Percentiles rank a stretch among this genome's conserved stretches.
These are phyloP conservation scores for Coffea eugenioides DNA, from an alignment of 257 asterid genomes.

Conservation along the genomic window DNA sequence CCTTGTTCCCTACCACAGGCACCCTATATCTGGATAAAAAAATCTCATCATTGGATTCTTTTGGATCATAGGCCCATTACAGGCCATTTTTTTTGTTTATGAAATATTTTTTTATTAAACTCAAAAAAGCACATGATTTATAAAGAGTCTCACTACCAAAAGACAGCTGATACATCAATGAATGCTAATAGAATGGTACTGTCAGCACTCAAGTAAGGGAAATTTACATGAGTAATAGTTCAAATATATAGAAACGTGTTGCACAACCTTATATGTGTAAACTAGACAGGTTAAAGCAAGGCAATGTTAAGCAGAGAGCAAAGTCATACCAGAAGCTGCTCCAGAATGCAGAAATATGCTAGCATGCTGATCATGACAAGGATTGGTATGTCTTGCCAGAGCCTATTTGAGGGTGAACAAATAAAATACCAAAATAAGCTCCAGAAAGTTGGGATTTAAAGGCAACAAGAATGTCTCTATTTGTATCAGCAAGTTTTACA, in stretches of 20 bases:
- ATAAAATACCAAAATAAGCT: conserved; percentile 9
- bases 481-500: neutral
- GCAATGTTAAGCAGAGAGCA: conserved; percentile 17
- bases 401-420: conserved; percentile 45
- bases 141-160: neutral
- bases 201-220: neutral
- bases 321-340: conserved; percentile 87
- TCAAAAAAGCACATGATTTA: neutral
- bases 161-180: neutral
- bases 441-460: neutral
- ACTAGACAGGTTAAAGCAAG: conserved; percentile 8
- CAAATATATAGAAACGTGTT: neutral
- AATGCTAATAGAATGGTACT: neutral
- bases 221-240: neutral
- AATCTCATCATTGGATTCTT: neutral
- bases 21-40: neutral
- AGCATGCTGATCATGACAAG: conserved; percentile 99
- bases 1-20: neutral
- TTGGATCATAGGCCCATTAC: neutral
- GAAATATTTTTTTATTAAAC: neutral
- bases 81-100: neutral
- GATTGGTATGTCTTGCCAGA: conserved; percentile 95
- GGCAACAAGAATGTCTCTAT: neutral
- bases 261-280: neutral
- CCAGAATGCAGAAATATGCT: conserved; percentile 93